Conservation (phyloP, 345 rosid species). For the Gynandropsis gynandra region DNA sequence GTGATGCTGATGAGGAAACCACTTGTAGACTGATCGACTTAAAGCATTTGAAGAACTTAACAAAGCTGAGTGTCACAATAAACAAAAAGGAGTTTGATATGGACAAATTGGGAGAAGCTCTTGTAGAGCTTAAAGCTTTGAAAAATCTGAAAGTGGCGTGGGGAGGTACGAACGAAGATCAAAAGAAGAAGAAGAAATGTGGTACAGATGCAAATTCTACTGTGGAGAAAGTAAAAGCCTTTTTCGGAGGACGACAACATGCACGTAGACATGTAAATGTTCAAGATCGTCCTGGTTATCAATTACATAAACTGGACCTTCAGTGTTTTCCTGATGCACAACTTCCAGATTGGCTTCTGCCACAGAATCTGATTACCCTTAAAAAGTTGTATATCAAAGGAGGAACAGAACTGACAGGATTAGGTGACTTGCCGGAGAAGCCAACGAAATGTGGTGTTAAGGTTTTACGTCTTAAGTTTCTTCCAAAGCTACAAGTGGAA, state of each 20-base stretch:
- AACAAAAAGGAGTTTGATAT: not conserved
- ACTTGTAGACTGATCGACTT: slow-evolving; percentile 20
- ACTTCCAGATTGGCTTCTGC: slow-evolving; percentile 26
- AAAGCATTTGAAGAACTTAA: slow-evolving; percentile 17
- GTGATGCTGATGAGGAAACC: slow-evolving; percentile 21
- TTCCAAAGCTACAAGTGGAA: slow-evolving; percentile 7
- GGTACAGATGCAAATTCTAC: not conserved
- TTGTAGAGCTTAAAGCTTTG: slow-evolving; percentile 2
- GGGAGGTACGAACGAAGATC: slow-evolving; percentile 27
- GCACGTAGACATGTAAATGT: not conserved
- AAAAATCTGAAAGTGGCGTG: slow-evolving; percentile 31
- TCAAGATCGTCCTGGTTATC: not conserved
- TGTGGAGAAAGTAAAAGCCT: too few relatives aligned
- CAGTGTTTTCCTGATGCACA: slow-evolving; percentile 20
- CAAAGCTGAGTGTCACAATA: slow-evolving; percentile 36
- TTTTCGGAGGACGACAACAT: too few relatives aligned
- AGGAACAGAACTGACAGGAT: slow-evolving; percentile 19
- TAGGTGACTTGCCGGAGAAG: not conserved
- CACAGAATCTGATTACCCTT: slow-evolving; percentile 7
- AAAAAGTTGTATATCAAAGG: slow-evolving; percentile 25
- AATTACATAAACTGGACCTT: slow-evolving; percentile 25
- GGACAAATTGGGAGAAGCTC: not conserved
- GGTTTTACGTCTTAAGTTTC: slow-evolving; percentile 19
- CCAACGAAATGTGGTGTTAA: slow-evolving; percentile 5
- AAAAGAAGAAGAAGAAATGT: not conserved